Base-by-base conservation (phyloP, 2,329 filamentous ascomycete species). In the Aspergillus novoparasiticus region DNA sequence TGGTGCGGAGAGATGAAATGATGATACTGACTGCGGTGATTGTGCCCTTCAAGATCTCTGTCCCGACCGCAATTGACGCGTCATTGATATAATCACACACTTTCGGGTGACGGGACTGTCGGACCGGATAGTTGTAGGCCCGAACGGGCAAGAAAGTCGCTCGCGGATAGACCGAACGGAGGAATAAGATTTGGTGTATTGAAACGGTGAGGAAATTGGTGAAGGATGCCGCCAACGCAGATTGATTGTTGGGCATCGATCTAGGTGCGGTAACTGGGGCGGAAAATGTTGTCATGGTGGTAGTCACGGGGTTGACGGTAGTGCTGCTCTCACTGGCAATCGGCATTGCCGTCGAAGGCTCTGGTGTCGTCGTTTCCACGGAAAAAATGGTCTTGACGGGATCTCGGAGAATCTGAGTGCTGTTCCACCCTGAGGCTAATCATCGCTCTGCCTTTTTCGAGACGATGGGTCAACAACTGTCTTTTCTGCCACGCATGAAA, bases 61-160 rank as follows among this genome's bases (percentile, higher is more conserved):
- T 83, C 64, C 87, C 84, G 26, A 93, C 86, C 41, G 92, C 90
- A 66, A 88, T 82, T 48, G 95, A 86, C 68, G 93, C 92, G 75
- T 95, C 91, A 73, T 85, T 87, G 78, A 97, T 88, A 91, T 94
- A 97, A 71, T 87, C 82, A 83, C 92, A 96, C 67, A 97, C 90
- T 70, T 87, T 87, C 0, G 94, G 92, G 77, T 97, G 93, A 62
- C 93, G 90, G 64, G 88, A 94, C 76, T 97, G 93, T 71, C 91
- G 90, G 53, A 96, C 90, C 34, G 92, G 86, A 63, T 93, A 89
- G 79, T 94, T 93, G 83, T 94, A 94, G 71, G 92, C 93, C 67
- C 90, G 87, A 45, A 90, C 87, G 48, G 90, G 87, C 62, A 94
- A 86, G 80, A 97, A 97, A 41, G 92, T 92, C 32, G 86, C 80